phyloP scores from a whole-genome alignment of 306 rosid genomes.

The Boehmeria nivea region DNA sequence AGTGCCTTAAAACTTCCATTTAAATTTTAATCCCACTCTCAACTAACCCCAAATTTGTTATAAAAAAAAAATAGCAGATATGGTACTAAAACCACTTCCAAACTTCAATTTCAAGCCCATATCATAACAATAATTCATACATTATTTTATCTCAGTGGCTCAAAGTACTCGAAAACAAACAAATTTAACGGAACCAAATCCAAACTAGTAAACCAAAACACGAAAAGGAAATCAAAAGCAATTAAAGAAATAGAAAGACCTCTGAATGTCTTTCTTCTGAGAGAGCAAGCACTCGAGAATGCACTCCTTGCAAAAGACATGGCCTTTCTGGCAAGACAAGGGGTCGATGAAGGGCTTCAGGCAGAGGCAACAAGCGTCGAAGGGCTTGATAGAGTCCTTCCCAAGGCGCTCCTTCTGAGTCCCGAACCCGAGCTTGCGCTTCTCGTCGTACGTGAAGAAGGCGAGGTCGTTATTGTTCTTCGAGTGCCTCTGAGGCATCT shows the following conservation, averaged over 20 bases:
- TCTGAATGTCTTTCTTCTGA: slow-evolving; percentile 91
- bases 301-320: slow-evolving; percentile 88
- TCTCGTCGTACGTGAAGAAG: slow-evolving; percentile 98
- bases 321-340: slow-evolving; percentile 79
- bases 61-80: not conserved
- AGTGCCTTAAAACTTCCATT: no score
- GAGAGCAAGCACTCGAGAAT: slow-evolving; percentile 79
- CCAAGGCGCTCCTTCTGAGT: slow-evolving; percentile 96
- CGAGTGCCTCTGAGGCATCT: slow-evolving; percentile 97
- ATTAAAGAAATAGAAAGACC: slow-evolving; percentile 28
- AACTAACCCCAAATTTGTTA: no score
- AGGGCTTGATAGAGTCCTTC: slow-evolving; percentile 88
- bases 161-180: not conserved
- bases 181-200: not conserved
- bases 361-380: slow-evolving; percentile 90
- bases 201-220: not conserved
- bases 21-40: no score
- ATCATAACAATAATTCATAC: not conserved
- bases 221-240: no score
- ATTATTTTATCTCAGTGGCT: no score
- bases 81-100: slow-evolving; percentile 5
- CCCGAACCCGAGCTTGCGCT: slow-evolving; percentile 83
- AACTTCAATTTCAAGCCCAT: not conserved
- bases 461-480: slow-evolving; percentile 98
- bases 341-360: slow-evolving; percentile 88